Base-by-base conservation (phyloP, 441 rosid species). In the Populus hybrid region DNA sequence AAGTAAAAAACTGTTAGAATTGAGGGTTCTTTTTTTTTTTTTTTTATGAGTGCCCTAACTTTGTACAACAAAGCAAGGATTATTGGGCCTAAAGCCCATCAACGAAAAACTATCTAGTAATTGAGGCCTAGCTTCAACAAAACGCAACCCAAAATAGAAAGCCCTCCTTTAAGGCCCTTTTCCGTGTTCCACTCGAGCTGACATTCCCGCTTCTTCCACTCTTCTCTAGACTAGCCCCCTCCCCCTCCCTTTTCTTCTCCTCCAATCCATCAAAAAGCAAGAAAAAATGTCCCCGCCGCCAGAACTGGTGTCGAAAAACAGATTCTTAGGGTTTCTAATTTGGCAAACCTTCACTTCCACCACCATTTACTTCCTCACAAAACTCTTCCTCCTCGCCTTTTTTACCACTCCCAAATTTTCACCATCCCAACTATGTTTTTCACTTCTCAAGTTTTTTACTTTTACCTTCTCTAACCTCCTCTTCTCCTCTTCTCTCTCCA, bases 331-430 rank as follows among this genome's bases (percentile, higher is more conserved):
- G 75, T 94, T 94, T 73, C 76, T 92, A 6, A 89, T 91, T 59
- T 92, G 94, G 98, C 94, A 94, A 68, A 87, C 96, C 5, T 86
- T 92, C 6, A 79, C 89, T 67, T 85, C 94, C 14, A 75, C 91
- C 30, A 67, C 78, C 67, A 78, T 88, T 76, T 89, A 86, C 90
- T 4, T 91, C 77, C 73, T 86, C 84, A 80, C 83, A 88, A 85
- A 84, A 67, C 57, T 84, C 57, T 75, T 85, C 72, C 70, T 87
- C 42, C 70, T 76, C 75, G 77, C 72, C 21, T 12, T 78, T 40
- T 67, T 82, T 11, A 53, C 79, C 3, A 73, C 77, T 46, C 57
- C 87, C 14, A 1, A 21, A 26, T 6, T 19, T 53, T 46, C 66
- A 7, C 38, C 57, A 5, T 35, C 78, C 24, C 77, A 8, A 5